Base-by-base conservation (phyloP, 73 alveolate genomes). In the Durusdinium trenchii region DNA sequence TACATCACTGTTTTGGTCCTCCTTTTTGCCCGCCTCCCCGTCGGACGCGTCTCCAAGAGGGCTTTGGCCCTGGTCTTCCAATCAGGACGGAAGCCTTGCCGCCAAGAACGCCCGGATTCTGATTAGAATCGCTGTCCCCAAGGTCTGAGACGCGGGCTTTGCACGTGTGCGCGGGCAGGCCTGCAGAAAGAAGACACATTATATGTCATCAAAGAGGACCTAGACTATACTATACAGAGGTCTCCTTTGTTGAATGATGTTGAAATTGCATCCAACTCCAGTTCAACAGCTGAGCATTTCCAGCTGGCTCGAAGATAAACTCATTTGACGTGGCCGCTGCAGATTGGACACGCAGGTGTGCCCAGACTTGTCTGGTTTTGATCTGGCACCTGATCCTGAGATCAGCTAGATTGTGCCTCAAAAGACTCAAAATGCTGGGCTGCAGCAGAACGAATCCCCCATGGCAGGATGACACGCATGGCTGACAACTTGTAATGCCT, bases 111-210 rank as follows among this genome's bases (percentile, higher is more conserved):
- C 87, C 23, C 98, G 98, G 82, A 91, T 91, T 91, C 98, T 91
- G 98, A 91, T 91, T 60, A 91, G 98, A 76, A 91, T 91, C 12
- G 90, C 98, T n/a, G 85, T 91, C 75, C 98, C 98, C 89, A 91
- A 91, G 79, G 79, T 91, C 50, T 91, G 60, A 90, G 38, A 62
- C 32, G 43, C 45, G 89, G 92, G 92, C 67, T 12, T 9, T 54
- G 47, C 92, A 48, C 92, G 69, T 30, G 28, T 7, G 46, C n/a
- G 89, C 23, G 71, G 87, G 61, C 62, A 76, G 61, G 87, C 87
- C 43, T 42, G 30, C 12, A 45, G 51, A 71, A 71, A 20, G 20
- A 36, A 9, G 9, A 71, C 28, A 26, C 0, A 3, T 32, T 64
- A 43, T 38, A 64, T 32, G 45, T 12, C n/a, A 18, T 26, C 36